Evolutionary conservation across 2,329 filamentous ascomycete genomes (phyloP).

Genomic region (Fusarium verrucosum): DNA sequence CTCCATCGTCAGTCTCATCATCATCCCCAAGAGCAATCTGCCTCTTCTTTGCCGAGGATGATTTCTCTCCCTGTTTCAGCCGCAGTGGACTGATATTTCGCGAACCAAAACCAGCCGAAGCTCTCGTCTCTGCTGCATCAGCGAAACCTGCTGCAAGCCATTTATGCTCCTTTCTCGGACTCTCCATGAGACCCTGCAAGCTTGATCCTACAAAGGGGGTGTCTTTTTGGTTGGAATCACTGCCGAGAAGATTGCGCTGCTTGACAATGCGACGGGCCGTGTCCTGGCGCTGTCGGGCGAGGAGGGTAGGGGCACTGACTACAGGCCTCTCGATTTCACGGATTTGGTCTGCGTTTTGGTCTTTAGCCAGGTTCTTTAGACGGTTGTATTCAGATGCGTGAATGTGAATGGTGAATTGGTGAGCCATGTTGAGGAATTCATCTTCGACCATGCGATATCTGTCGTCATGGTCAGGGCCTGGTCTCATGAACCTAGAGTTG

Average conservation of each 20-base stretch:
- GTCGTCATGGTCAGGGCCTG: slow-evolving; percentile 74
- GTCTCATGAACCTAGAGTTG: slow-evolving; percentile 66
- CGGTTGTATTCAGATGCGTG: slow-evolving; percentile 81
- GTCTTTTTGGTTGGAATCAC: slow-evolving; percentile 4
- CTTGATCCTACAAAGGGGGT: slow-evolving; percentile 47
- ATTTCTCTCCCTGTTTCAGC: not conserved
- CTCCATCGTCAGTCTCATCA: slow-evolving; percentile 30
- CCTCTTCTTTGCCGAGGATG: slow-evolving; percentile 26
- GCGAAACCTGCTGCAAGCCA: slow-evolving; percentile 40
- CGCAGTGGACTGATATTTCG: slow-evolving; percentile 30
- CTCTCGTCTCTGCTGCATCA: slow-evolving; percentile 38
- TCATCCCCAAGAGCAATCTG: slow-evolving; percentile 17
- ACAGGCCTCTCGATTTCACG: slow-evolving; percentile 62
- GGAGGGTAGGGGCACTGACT: slow-evolving; percentile 49
- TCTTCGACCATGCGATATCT: slow-evolving; percentile 85
- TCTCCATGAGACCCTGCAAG: slow-evolving; percentile 57
- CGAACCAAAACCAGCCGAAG: slow-evolving; percentile 43
- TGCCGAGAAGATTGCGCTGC: slow-evolving; percentile 38
- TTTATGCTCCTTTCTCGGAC: slow-evolving; percentile 48
- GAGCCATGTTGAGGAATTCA: slow-evolving; percentile 74
- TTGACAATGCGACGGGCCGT: slow-evolving; percentile 33
- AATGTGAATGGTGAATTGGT: slow-evolving; percentile 76
- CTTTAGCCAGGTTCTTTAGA: slow-evolving; percentile 66
- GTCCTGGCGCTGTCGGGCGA: slow-evolving; percentile 39
- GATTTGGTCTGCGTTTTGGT: slow-evolving; percentile 63